Evolutionary conservation across 352 stramenopile species (phyloP), one percentile per base, ranked within the genome.

Genomic region (Phytophthora pinifolia): DNA sequence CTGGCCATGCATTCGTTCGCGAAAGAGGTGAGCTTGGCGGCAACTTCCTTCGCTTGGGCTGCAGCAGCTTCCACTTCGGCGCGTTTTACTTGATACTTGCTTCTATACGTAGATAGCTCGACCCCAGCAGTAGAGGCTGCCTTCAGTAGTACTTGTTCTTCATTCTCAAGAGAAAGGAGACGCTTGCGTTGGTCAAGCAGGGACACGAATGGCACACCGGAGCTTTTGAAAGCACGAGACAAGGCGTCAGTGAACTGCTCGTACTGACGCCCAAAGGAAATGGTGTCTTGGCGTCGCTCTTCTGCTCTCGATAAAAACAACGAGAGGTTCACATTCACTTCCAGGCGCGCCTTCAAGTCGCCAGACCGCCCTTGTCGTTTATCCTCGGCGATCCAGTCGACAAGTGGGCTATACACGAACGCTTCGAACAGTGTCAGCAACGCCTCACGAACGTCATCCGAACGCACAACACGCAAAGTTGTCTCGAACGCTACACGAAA

Each of bases 291-390:
- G 12, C 75, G 66, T 13, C 83, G 79, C 55, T 95, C 85, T 69
- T 92, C 75, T 7, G 83, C 81, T 4, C 85, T 68, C 9, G 83
- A 93, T 18, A 90, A 59, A 33, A 95, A 95, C 27, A 95, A 53
- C n/a, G 85, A 92, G 10, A 95, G 60, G 15, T 93, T 92, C 38
- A 95, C 83, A 31, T 92, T 91, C 36, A 86, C 79, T 49, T 93
- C 85, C 20, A 95, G 64, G 0, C 85, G 79, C 27, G 82, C 70
- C 50, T 91, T 91, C 25, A 80, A 62, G 31, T 85, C 74, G 32
- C 62, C 68, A 14, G 59, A 67, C 14, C 55, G 46, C 15, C 67
- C 64, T 27, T 64, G 68, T 30, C 68, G 56, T 33, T 60, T 74
- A 29, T 80, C 74, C 8, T 77, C 76, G 14, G 49, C 46, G 27